Percentiles rank a stretch among this genome's conserved stretches.
phyloP scores from a whole-genome alignment of 768 basidiomycete species.

The Chiua virens region DNA sequence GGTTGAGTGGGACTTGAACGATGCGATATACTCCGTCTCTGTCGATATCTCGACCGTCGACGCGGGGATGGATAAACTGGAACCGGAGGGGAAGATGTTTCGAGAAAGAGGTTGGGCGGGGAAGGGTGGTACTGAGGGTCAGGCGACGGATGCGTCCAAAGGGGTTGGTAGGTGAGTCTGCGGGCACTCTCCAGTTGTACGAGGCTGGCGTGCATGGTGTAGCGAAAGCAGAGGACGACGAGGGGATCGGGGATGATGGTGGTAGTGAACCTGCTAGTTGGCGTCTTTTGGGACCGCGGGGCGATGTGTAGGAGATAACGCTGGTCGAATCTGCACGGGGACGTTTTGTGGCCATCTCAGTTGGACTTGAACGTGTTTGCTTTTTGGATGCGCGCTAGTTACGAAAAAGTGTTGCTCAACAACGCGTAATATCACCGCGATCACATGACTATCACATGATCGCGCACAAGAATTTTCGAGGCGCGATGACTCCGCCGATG shows the following conservation, averaged over 20 bases:
- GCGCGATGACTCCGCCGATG: too few relatives aligned
- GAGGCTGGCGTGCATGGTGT: conserved; percentile 38
- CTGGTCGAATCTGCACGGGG: conserved; percentile 26
- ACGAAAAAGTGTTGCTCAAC: conserved; percentile 11
- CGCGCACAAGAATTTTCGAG: conserved; percentile 1
- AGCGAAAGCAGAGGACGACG: conserved; percentile 25
- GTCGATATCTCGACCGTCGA: conserved; percentile 20
- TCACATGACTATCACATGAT: conserved; percentile 21
- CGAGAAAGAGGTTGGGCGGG: conserved; percentile 48
- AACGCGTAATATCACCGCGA: conserved; percentile 5
- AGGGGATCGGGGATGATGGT: conserved; percentile 28
- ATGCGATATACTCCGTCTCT: conserved; percentile 60
- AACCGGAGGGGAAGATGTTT: conserved; percentile 65
- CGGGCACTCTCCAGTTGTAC: conserved; percentile 45
- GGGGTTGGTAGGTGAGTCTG: conserved; percentile 71
- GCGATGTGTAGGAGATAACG: conserved; percentile 29
- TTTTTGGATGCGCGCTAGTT: background rate
- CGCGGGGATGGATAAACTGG: conserved; percentile 48
- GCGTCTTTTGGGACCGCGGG: conserved; percentile 30
- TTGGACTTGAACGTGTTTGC: background rate
- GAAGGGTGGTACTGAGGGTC: conserved; percentile 38
- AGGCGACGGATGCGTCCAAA: conserved; percentile 56
- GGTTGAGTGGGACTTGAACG: conserved; percentile 68
- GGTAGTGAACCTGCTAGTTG: conserved; percentile 22
- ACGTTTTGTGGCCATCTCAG: conserved; percentile 30